Evolutionary conservation across 148 eudicot species (phyloP).

Genomic region (Camellia japonica): DNA sequence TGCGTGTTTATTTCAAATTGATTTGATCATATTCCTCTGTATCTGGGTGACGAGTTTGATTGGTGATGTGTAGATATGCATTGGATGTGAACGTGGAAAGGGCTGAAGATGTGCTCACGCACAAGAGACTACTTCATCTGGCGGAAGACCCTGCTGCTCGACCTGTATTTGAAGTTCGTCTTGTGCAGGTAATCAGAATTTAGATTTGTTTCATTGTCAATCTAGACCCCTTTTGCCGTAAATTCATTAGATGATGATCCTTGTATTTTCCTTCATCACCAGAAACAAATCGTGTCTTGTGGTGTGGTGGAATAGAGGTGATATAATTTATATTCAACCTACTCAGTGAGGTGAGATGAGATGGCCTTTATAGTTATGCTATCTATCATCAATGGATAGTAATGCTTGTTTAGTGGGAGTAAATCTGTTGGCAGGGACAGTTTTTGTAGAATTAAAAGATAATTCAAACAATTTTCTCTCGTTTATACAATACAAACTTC

Average conservation of each 20-base stretch:
- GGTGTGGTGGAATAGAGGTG: not conserved
- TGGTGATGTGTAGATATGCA: slow-evolving; percentile 39
- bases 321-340: not conserved
- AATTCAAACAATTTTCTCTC: not conserved
- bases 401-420: not conserved
- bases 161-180: slow-evolving; percentile 50
- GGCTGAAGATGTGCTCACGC: slow-evolving; percentile 59
- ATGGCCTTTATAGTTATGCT: not conserved
- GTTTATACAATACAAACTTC: not conserved
- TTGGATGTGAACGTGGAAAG: slow-evolving; percentile 65
- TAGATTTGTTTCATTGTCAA: not conserved
- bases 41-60: not conserved
- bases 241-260: not conserved
- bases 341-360: not conserved
- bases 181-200: slow-evolving; percentile 42
- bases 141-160: slow-evolving; percentile 42
- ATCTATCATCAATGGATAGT: not conserved
- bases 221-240: not conserved
- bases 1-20: too few species aligned
- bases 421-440: not conserved
- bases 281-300: not conserved
- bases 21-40: not conserved
- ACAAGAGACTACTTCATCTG: slow-evolving; percentile 48
- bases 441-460: not conserved
- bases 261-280: too few species aligned